Evolutionary conservation across 768 basidiomycete genomes (phyloP).

Genomic region (Tephrocybe sp.): DNA sequence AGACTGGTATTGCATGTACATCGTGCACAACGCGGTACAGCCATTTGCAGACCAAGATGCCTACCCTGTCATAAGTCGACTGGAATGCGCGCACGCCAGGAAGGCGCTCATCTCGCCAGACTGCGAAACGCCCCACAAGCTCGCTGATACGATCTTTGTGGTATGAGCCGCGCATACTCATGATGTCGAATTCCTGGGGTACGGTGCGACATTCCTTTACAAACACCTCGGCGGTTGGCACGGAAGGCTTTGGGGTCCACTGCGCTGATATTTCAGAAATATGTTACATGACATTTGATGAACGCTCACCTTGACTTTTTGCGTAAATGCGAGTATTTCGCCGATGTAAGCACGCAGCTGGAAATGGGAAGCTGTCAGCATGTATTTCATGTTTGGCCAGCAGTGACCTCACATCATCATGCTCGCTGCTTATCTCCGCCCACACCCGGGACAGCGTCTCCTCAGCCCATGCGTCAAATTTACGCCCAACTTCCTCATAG

Average conservation of each 20-base stretch:
- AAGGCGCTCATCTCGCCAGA: conserved; percentile 68
- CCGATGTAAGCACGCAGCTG: conserved; percentile 76
- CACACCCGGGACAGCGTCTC: conserved; percentile 66
- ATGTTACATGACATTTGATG: background rate
- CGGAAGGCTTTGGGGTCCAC: conserved; percentile 65
- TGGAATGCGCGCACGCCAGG: conserved; percentile 79
- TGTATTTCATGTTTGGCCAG: background rate
- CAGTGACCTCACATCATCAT: conserved; percentile 62
- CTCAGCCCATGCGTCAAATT: conserved; percentile 78
- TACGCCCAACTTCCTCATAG: conserved; percentile 74
- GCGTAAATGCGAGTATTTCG: conserved; percentile 68
- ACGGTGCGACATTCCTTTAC: conserved; percentile 62
- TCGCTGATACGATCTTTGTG: conserved; percentile 57
- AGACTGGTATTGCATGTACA: conserved; percentile 69
- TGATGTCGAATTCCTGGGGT: conserved; percentile 63
- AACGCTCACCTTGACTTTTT: conserved; percentile 61
- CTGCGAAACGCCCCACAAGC: conserved; percentile 60
- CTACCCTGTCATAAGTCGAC: conserved; percentile 81
- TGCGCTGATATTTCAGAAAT: conserved; percentile 23
- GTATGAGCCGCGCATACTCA: conserved; percentile 67
- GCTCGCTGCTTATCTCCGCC: conserved; percentile 69
- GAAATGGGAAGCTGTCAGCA: conserved; percentile 3
- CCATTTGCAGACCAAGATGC: conserved; percentile 73
- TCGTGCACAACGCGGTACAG: conserved; percentile 73
- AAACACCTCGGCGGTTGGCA: conserved; percentile 59